phyloP scores from a whole-genome alignment of 495 filamentous ascomycete genomes.

The Trypethelium eluteriae region DNA sequence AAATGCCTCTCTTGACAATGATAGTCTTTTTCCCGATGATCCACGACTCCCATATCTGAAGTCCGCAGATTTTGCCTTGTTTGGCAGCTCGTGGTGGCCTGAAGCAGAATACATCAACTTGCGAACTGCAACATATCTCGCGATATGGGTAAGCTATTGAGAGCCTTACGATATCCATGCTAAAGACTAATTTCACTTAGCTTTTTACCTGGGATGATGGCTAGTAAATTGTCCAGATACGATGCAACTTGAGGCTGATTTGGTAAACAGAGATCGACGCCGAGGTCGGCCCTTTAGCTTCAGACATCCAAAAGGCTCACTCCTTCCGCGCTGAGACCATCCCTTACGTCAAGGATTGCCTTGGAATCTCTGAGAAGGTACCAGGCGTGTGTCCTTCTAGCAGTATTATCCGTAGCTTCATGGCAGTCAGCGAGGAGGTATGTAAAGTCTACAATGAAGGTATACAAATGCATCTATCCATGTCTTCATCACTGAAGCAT shows the following conservation, averaged over 20 bases:
- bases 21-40: constrained; percentile 5
- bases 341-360: constrained; percentile 8
- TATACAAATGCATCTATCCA: background rate
- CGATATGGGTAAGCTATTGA: constrained; percentile 27
- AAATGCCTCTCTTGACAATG: background rate
- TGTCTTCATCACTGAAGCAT: background rate
- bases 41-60: constrained; percentile 14
- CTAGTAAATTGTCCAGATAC: background rate
- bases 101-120: constrained; percentile 19
- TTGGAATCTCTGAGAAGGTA: constrained; percentile 6
- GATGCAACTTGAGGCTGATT: background rate
- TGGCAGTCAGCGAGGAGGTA: constrained; percentile 15
- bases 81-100: constrained; percentile 30
- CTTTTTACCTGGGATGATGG: constrained; percentile 33
- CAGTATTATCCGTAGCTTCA: constrained; percentile 23
- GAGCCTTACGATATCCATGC: background rate
- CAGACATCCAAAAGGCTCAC: constrained; percentile 11
- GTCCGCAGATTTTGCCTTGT: constrained; percentile 23
- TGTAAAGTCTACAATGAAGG: constrained; percentile 3
- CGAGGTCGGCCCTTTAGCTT: constrained; percentile 15
- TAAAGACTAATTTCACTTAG: background rate
- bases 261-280: constrained; percentile 15
- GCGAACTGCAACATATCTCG: constrained; percentile 20
- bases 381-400: constrained; percentile 12
- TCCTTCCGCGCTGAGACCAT: constrained; percentile 15